Conservation (phyloP, 495 filamentous ascomycete species). For the Podospora australis region DNA sequence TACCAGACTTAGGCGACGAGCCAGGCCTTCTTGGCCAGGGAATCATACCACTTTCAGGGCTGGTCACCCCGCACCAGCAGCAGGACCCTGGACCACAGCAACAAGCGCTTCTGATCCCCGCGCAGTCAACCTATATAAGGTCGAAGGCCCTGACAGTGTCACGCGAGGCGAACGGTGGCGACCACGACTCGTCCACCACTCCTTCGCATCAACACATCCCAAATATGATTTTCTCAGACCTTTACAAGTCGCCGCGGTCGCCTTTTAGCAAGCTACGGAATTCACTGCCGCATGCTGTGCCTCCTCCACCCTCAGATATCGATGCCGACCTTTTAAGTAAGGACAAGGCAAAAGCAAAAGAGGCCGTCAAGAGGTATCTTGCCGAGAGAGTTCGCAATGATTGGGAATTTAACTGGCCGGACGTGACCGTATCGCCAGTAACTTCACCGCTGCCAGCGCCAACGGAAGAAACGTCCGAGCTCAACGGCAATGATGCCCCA, state of each 20-base stretch:
- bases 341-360: conserved; percentile 50
- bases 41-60: conserved; percentile 26
- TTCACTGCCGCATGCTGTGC: conserved; percentile 25
- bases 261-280: conserved; percentile 35
- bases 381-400: conserved; percentile 50
- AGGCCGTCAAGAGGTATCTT: conserved; percentile 46
- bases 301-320: conserved; percentile 28
- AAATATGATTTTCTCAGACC: conserved; percentile 34
- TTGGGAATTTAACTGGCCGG: conserved; percentile 49
- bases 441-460: background rate
- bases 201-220: conserved; percentile 1
- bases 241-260: conserved; percentile 32
- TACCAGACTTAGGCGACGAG: conserved; percentile 8
- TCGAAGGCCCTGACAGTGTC: conserved; percentile 7
- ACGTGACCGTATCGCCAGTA: conserved; percentile 4
- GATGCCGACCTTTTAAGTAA: conserved; percentile 48
- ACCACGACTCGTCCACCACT: conserved; percentile 5
- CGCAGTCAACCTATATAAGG: conserved; percentile 21
- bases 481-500: background rate
- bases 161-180: conserved; percentile 20
- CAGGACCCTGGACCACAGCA: background rate
- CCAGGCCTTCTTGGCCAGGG: conserved; percentile 14
- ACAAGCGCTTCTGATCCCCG: conserved; percentile 8
- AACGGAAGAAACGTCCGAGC: background rate
- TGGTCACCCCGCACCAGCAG: conserved; percentile 24